These are phyloP conservation scores for Scleroderma citrinum DNA, from an alignment of 768 basidiomycete species.

Conservation along the genomic window DNA sequence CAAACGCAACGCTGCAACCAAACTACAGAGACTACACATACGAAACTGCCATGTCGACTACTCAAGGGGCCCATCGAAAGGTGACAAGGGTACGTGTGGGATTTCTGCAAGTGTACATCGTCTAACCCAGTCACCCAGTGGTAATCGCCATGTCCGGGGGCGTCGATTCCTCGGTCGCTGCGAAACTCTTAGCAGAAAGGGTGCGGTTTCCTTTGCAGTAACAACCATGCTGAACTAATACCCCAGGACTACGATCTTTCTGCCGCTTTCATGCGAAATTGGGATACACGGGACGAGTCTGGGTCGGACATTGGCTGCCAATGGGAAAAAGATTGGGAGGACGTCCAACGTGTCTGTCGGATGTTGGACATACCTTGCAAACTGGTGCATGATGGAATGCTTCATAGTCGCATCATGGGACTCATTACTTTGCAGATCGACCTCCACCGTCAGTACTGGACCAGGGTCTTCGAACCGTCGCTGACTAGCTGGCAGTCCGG, in stretches of 20 bases:
- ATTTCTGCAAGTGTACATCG: neutral
- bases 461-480: constrained; percentile 83
- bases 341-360: constrained; percentile 77
- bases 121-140: constrained; percentile 40
- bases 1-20: constrained; percentile 3
- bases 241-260: constrained; percentile 73
- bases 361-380: constrained; percentile 66
- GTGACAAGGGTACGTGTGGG: constrained; percentile 20
- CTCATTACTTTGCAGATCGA: constrained; percentile 53
- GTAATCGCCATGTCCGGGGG: constrained; percentile 93
- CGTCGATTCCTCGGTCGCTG: constrained; percentile 89
- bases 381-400: constrained; percentile 41
- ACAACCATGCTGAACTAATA: neutral
- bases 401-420: neutral
- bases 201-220: constrained; percentile 30
- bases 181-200: constrained; percentile 65
- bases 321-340: constrained; percentile 94
- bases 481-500: constrained; percentile 73
- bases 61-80: constrained; percentile 15
- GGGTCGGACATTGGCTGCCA: constrained; percentile 81
- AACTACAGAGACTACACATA: neutral
- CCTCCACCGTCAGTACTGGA: constrained; percentile 89
- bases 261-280: constrained; percentile 94
- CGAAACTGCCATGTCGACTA: constrained; percentile 13
- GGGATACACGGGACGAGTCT: constrained; percentile 83